These are phyloP conservation scores for Paracorniculantispora psalliotae DNA, from an alignment of 2,329 filamentous ascomycete genomes.

Conservation along the genomic window DNA sequence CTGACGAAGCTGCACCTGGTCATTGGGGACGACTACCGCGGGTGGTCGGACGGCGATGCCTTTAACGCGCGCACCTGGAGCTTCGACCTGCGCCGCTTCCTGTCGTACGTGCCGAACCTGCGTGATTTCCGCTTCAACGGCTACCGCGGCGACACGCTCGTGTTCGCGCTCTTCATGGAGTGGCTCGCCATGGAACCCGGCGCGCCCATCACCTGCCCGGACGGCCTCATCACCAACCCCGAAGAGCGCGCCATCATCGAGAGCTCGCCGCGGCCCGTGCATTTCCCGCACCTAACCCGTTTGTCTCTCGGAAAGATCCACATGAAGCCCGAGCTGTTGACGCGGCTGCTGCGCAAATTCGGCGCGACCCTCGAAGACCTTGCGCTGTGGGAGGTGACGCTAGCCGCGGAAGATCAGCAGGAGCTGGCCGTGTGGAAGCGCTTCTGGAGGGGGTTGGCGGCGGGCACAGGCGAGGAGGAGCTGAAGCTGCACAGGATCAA, in stretches of 20 bases:
- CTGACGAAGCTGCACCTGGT: slow-evolving; percentile 39
- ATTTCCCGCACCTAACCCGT: slow-evolving; percentile 31
- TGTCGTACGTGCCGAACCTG: slow-evolving; percentile 37
- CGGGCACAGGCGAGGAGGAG: slow-evolving; percentile 20
- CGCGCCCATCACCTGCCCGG: neutral
- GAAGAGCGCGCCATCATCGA: slow-evolving; percentile 4
- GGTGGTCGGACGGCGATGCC: neutral
- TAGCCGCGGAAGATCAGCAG: neutral
- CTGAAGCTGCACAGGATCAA: slow-evolving; percentile 31
- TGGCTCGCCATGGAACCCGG: slow-evolving; percentile 31
- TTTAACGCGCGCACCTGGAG: neutral
- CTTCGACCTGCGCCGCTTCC: slow-evolving; percentile 30
- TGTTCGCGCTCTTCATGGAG: slow-evolving; percentile 28
- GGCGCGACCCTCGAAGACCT: slow-evolving; percentile 38
- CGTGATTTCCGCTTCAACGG: slow-evolving; percentile 49
- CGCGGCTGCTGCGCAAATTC: slow-evolving; percentile 37
- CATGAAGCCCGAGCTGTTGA: slow-evolving; percentile 25
- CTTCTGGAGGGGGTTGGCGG: slow-evolving; percentile 32
- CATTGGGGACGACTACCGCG: neutral
- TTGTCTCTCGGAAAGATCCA: slow-evolving; percentile 40
- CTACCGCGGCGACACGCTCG: neutral
- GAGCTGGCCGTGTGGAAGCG: slow-evolving; percentile 30
- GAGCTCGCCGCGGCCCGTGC: slow-evolving; percentile 21
- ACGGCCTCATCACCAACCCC: neutral
- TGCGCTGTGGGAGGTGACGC: slow-evolving; percentile 40